Evolutionary conservation across 495 filamentous ascomycete species (phyloP), one percentile per base, ranked within the genome.

Genomic region (Aspergillus incahuasiensis): DNA sequence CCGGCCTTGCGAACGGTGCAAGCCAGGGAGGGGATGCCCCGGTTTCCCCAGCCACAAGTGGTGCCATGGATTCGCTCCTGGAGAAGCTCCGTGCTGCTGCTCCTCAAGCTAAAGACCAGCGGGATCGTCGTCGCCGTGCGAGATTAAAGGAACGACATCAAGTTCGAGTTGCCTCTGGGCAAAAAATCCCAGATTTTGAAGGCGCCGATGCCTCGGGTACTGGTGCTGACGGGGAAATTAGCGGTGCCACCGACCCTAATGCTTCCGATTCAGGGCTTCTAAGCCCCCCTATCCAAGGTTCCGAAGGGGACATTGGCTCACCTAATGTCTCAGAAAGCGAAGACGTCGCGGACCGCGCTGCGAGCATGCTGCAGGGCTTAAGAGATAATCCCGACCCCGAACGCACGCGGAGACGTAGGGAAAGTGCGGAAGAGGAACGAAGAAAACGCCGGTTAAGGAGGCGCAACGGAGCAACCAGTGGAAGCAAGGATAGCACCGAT

Each of bases 61-160:
- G 94, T 41, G 95, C 92, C 34, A 97, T 98, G 91, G 94, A 98
- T 74, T 87, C 85, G 13, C 78, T 98, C n/a, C 82, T 98, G 35
- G 89, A 96, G 82, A 97, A 97, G 72, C 76, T 98, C 49, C 88
- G 94, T 49, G 91, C 91, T 35, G 94, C 94, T 2, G 92, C 90
- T 30, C 95, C 94, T 22, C 89, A 96, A 72, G 81, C 90, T 6
- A 77, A 88, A 55, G 90, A 95, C 68, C 86, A 92, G 64, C 79
- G 94, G 59, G 94, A 97, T 66, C 81, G 90, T 55, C 85, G 94
- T 56, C 85, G 92, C 47, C 81, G 94, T 61, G 91, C 92, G 25
- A 78, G 92, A 25, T 77, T 97, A 45, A 91, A 92, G 78, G 91
- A 95, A 63, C 78, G 85, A n/a, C 90, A 96, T 66, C 87, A 95